These are phyloP conservation scores for Spathaspora sp. DNA, from an alignment of 1,139 yeast species.

Conservation along the genomic window DNA sequence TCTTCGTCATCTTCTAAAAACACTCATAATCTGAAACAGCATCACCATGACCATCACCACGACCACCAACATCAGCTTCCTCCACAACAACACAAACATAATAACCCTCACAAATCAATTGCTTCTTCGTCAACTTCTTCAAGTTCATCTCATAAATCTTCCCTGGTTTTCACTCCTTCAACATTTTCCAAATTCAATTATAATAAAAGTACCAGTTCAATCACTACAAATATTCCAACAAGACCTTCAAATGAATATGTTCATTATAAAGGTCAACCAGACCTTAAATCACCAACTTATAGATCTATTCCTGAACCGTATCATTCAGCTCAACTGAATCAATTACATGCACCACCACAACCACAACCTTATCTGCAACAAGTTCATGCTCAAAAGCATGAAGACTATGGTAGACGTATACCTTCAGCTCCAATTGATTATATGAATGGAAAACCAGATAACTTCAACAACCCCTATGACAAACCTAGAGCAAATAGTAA, in stretches of 20 bases:
- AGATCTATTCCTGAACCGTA: conserved; percentile 2
- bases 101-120: background rate
- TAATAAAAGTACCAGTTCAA: conserved; percentile 4
- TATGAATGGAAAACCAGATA: background rate
- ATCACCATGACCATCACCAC: background rate
- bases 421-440: background rate
- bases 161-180: conserved; percentile 4
- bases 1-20: background rate
- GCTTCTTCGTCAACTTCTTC: conserved; percentile 3
- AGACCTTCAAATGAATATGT: background rate
- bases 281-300: background rate
- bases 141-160: conserved; percentile 1
- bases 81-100: background rate
- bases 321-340: background rate
- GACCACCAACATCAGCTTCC: background rate
- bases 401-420: background rate
- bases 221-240: background rate
- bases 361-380: background rate
- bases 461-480: background rate
- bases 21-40: no score
- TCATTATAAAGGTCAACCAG: background rate
- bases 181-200: conserved; percentile 1
- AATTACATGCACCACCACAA: background rate
- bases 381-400: background rate
- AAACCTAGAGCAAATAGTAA: background rate